A percentile compares a stretch with the other conserved stretches of the same genome.
phyloP scores from a whole-genome alignment of 2,329 filamentous ascomycete species.

The Tolypocladium album region DNA sequence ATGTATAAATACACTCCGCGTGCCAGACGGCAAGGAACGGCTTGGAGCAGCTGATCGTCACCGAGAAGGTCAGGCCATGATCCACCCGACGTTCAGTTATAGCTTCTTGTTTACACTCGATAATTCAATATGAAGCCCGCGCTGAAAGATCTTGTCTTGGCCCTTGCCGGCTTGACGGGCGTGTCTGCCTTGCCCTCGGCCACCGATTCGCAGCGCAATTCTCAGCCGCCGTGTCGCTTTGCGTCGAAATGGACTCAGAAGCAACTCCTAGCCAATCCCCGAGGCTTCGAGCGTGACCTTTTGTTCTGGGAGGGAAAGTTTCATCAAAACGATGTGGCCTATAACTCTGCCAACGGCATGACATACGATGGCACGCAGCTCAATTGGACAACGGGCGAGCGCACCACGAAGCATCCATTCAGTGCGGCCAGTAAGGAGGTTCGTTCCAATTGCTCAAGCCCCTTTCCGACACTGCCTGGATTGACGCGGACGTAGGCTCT shows the following conservation, averaged over 20 bases:
- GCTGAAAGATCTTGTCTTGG: background rate
- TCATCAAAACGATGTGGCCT: conserved; percentile 27
- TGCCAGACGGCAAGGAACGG: background rate
- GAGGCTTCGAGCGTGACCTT: conserved; percentile 23
- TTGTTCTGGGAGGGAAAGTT: conserved; percentile 34
- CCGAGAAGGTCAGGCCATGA: background rate
- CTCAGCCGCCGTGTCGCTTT: conserved; percentile 17
- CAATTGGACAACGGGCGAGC: conserved; percentile 24
- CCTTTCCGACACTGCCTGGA: background rate
- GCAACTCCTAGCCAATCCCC: conserved; percentile 15
- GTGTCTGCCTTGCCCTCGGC: background rate
- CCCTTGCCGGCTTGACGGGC: background rate
- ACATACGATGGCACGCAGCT: conserved; percentile 28
- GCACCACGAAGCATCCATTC: conserved; percentile 23
- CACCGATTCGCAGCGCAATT: background rate
- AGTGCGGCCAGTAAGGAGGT: conserved; percentile 27
- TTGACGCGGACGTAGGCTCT: conserved; percentile 16
- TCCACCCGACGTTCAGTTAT: background rate
- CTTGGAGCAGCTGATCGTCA: too few species aligned
- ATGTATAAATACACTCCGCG: background rate
- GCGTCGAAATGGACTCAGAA: conserved; percentile 16
- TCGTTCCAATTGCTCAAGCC: background rate
- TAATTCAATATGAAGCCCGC: background rate
- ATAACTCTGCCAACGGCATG: conserved; percentile 30
- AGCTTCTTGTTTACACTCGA: background rate